Evolutionary conservation across 176 grass and related monocot genomes (phyloP), one percentile per base, ranked within the genome.

Genomic region (Cenchrus purpureus): DNA sequence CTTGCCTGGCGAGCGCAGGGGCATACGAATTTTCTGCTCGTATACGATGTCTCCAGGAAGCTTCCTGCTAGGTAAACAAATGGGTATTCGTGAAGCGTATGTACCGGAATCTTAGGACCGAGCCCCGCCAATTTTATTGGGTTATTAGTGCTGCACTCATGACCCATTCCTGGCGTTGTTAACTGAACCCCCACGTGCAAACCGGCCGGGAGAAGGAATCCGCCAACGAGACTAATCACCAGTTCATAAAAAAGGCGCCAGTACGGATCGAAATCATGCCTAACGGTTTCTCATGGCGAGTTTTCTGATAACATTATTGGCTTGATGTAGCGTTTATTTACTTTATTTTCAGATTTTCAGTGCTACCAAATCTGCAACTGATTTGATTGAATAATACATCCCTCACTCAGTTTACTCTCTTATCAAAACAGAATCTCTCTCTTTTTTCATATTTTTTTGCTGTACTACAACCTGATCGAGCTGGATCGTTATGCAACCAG

Each of bases 71-170:
- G 46, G 14, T 91, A 76, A 87, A 80, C 14, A 84, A 87, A 34
- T 28, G 76, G 76, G 53, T 60, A 19, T 79, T 49, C 68, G 20
- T 71, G 80, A 78, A 65, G 63, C 76, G 69, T 62, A 80, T 91
- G 85, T 80, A 80, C 81, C 8, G 81, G 85, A 87, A 91, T 84
- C 89, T 87, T 45, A 58, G 70, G 61, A 84, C 67, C 73, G 51
- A 42, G 42, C 68, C 68, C 70, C 76, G 53, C 76, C 31, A 91
- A 81, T 25, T 84, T 77, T 79, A 80, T 70, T 20, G 67, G 42
- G 68, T 34, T 68, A 84, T 34, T 68, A 84, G 16, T 80, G 52
- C 65, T 56, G 48, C 20, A 32, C 53, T 53, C 73, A 74, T 67
- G 79, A 73, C 49, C 74, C 59, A 31, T 25, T 71, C n/a, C 3